A percentile compares a stretch with the other conserved stretches of the same genome.
phyloP scores from a whole-genome alignment of 2,329 filamentous ascomycete genomes.

The Teratosphaeria destructans region DNA sequence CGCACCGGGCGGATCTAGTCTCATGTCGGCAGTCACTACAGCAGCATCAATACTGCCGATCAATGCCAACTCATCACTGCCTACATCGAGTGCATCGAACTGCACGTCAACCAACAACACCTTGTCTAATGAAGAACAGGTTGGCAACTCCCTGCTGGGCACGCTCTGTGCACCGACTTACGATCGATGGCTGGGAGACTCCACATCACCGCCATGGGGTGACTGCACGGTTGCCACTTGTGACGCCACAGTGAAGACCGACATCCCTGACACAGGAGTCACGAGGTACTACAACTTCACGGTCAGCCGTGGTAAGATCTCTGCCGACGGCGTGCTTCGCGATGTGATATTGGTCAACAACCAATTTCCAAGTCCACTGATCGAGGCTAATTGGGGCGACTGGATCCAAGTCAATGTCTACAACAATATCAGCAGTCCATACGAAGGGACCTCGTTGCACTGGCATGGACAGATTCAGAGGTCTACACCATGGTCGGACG shows the following conservation, averaged over 20 bases:
- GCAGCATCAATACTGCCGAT: not conserved
- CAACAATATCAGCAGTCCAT: slow-evolving; percentile 23
- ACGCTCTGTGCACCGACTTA: slow-evolving; percentile 13
- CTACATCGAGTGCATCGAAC: not conserved
- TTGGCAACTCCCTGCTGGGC: slow-evolving; percentile 14
- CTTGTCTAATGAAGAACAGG: slow-evolving; percentile 16
- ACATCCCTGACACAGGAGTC: slow-evolving; percentile 28
- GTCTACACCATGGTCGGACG: slow-evolving; percentile 31
- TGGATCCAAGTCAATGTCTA: slow-evolving; percentile 24
- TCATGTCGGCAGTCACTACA: not conserved
- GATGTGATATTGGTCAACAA: slow-evolving; percentile 33
- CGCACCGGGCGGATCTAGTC: not conserved
- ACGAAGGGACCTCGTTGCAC: slow-evolving; percentile 30
- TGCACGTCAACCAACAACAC: not conserved
- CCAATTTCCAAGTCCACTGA: slow-evolving; percentile 25
- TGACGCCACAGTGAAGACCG: slow-evolving; percentile 16
- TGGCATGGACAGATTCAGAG: slow-evolving; percentile 31
- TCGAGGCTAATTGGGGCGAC: slow-evolving; percentile 32
- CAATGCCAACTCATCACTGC: not conserved
- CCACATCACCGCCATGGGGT: slow-evolving; percentile 17
- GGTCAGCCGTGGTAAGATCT: slow-evolving; percentile 31
- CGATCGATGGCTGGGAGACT: slow-evolving; percentile 15
- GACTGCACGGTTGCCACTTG: slow-evolving; percentile 15
- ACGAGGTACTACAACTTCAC: slow-evolving; percentile 35
- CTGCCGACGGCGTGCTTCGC: slow-evolving; percentile 37